A percentile compares a stretch with the other conserved stretches of the same genome.
phyloP scores from a whole-genome alignment of 1,284 basidiomycete species.

The Singerocomus inundabilis region DNA sequence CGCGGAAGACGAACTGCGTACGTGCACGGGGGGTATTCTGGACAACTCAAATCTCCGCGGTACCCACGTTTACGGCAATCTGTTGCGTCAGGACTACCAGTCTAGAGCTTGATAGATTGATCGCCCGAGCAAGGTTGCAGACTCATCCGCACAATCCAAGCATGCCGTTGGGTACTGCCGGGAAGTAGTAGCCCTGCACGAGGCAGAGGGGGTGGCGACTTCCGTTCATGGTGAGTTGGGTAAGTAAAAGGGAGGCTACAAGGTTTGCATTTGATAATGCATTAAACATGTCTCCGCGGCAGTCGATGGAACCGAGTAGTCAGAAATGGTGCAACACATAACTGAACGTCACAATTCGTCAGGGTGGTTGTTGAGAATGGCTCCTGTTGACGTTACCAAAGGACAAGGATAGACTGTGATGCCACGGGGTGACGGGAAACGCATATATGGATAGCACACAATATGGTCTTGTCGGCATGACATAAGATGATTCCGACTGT shows the following conservation, averaged over 20 bases:
- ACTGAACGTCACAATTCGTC: constrained; percentile 1
- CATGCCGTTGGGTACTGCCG: constrained; percentile 3
- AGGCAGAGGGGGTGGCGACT: not conserved
- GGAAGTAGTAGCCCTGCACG: not conserved
- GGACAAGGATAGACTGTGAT: not conserved
- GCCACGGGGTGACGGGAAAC: not conserved
- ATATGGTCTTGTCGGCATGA: not conserved
- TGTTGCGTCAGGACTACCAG: not conserved
- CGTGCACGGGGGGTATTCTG: not conserved
- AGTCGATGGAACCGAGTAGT: not conserved
- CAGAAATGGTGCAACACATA: not conserved
- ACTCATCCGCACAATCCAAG: constrained; percentile 15
- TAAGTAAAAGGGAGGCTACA: not conserved
- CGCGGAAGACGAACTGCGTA: not conserved
- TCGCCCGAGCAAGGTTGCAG: not conserved
- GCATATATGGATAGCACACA: not conserved
- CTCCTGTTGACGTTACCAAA: not conserved
- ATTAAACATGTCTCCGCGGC: not conserved
- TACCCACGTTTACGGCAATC: not conserved
- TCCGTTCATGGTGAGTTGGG: not conserved
- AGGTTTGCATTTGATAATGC: constrained; percentile 4
- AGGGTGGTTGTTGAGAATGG: constrained; percentile 2
- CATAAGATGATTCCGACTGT: not conserved
- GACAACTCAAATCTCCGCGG: not conserved
- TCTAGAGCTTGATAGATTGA: not conserved